Percentiles rank a stretch among this genome's conserved stretches.
phyloP scores from a whole-genome alignment of 345 rosid species.

The Noccaea bulbosa region DNA sequence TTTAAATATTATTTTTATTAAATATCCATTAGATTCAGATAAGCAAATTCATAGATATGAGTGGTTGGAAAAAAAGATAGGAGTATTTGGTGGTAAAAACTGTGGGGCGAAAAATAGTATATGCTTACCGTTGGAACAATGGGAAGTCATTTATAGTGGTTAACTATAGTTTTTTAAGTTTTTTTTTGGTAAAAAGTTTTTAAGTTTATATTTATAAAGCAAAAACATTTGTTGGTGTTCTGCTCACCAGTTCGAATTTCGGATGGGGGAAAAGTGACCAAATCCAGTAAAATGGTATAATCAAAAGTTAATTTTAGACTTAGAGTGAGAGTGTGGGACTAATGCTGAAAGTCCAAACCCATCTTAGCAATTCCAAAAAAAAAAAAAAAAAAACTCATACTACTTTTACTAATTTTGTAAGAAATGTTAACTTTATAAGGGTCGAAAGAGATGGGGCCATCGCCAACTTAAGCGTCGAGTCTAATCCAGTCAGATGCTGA shows the following conservation, averaged over 20 bases:
- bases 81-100: neutral
- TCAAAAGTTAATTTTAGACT: too few relatives aligned
- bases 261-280: too few relatives aligned
- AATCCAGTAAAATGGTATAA: too few relatives aligned
- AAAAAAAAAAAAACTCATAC: too few relatives aligned
- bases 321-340: too few relatives aligned
- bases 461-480: conserved; percentile 41
- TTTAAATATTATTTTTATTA: neutral
- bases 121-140: neutral
- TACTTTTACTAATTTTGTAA: conserved; percentile 7
- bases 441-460: conserved; percentile 35
- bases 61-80: neutral
- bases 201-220: neutral
- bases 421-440: conserved; percentile 16
- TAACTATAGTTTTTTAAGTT: neutral
- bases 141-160: neutral
- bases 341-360: too few relatives aligned
- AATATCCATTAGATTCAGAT: neutral
- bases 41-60: neutral
- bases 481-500: conserved; percentile 47
- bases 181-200: too few relatives aligned
- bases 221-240: neutral
- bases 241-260: too few relatives aligned
- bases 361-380: too few relatives aligned
- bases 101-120: neutral